phyloP scores from a whole-genome alignment of 2,329 filamentous ascomycete genomes.

The Verticillium nubilum region DNA sequence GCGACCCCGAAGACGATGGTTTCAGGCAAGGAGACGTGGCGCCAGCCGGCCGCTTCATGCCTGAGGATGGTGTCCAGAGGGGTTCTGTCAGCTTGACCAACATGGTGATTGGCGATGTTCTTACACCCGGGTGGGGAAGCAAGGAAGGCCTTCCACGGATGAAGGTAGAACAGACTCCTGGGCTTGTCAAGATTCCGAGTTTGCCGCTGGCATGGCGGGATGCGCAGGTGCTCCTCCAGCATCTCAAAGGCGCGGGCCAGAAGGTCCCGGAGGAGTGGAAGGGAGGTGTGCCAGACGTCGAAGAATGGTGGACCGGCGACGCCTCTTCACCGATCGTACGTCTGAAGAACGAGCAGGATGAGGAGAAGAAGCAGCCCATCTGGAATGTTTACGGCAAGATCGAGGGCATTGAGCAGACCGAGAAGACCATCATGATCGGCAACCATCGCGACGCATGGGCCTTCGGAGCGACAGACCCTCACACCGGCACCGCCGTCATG shows the following conservation, averaged over 20 bases:
- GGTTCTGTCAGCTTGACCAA: conserved; percentile 75
- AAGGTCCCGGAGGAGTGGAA: conserved; percentile 66
- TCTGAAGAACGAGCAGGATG: conserved; percentile 82
- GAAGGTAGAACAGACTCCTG: conserved; percentile 63
- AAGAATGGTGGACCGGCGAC: conserved; percentile 75
- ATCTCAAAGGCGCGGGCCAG: conserved; percentile 69
- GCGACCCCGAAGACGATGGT: conserved; percentile 80
- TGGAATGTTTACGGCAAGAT: conserved; percentile 90
- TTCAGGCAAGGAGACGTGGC: conserved; percentile 67
- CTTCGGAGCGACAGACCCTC: conserved; percentile 80
- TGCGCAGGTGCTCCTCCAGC: conserved; percentile 71
- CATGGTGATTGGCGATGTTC: conserved; percentile 83
- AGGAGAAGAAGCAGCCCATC: conserved; percentile 74
- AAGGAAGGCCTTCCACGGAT: conserved; percentile 60
- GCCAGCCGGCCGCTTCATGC: conserved; percentile 75
- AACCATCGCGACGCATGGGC: conserved; percentile 93
- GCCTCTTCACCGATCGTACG: conserved; percentile 68
- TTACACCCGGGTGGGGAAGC: conserved; percentile 83
- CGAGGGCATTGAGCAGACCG: conserved; percentile 72
- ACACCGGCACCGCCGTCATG: conserved; percentile 85
- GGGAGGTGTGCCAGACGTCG: conserved; percentile 69
- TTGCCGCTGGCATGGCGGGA: conserved; percentile 87
- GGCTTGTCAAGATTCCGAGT: conserved; percentile 79
- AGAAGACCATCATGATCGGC: conserved; percentile 83
- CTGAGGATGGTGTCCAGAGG: conserved; percentile 75